Evolutionary conservation across 441 rosid species (phyloP).

Genomic region (Pelargonium fulgidum): DNA sequence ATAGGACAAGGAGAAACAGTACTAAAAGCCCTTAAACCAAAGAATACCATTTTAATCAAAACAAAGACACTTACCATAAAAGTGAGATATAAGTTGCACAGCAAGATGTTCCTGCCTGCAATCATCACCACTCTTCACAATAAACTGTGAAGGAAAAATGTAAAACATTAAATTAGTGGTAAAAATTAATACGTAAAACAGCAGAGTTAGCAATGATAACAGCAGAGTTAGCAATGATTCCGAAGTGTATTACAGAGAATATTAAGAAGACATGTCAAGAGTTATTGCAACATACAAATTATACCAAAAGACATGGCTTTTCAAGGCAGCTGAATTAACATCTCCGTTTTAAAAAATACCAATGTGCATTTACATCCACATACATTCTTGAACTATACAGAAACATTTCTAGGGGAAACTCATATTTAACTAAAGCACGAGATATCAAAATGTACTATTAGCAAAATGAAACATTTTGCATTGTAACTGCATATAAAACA

Average conservation of each 20-base stretch:
- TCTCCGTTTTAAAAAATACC: background rate
- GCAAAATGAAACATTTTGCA: too few species aligned
- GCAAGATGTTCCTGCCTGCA: conserved; percentile 99
- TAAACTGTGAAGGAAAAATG: conserved; percentile 42
- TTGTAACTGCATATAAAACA: background rate
- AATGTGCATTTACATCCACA: background rate
- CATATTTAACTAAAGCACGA: background rate
- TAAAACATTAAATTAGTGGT: conserved; percentile 12
- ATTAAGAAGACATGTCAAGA: background rate
- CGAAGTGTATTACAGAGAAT: background rate
- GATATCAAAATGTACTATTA: too few species aligned
- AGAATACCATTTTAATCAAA: conserved; percentile 14
- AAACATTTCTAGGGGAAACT: background rate
- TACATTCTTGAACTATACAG: background rate
- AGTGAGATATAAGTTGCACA: conserved; percentile 94
- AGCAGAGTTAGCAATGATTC: background rate
- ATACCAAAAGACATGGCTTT: background rate
- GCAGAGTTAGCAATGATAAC: background rate
- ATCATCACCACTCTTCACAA: conserved; percentile 95
- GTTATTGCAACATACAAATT: background rate
- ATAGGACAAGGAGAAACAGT: background rate
- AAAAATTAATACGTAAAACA: conserved; percentile 8
- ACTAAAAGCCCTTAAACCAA: background rate
- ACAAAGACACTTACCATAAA: conserved; percentile 53
- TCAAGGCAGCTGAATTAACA: background rate